Evolutionary conservation across 768 basidiomycete genomes (phyloP), one percentile per base, ranked within the genome.

Genomic region (Termitomyces bulborhizus): DNA sequence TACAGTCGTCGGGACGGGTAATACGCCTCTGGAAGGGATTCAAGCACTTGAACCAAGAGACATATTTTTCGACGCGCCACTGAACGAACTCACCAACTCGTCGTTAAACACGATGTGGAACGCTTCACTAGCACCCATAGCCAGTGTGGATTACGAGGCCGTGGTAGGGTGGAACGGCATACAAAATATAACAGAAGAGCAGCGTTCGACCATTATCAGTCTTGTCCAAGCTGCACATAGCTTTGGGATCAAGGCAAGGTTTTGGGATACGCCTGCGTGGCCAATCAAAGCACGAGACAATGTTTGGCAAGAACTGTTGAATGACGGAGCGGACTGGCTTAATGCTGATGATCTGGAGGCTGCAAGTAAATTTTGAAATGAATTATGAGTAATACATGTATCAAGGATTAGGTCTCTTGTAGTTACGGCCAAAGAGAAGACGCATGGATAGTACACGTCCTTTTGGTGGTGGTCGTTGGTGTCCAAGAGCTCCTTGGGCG

Each of bases 221-320:
- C 69, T 77, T 32, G 70, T 81, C n/a, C 61, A 61, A 16, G 70
- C 74, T 57, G 79, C 80, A 1, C 76, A 81, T 51, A 62, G 59
- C 16, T 56, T 69, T 26, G 76, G 78, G 7, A 75, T 81, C 49
- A 67, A 65, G 53, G 75, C 80, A 4, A 67, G 80, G 44, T 81
- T 81, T 57, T 81, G 78, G 78, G 76, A 78, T 58, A 79, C 77
- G 1, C 80, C 79, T 1, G 76, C 68, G 7, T 79, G 73, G 72
- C 80, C 79, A 0, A 71, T 78, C 31, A 51, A 58, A 46, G 78
- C 77, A 2, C 64, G 74, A 24, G 62, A 75, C 53, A 71, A 67
- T 46, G 64, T 81, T 5, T 82, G 80, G 80, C 63, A 63, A 56
- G 68, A 68, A 43, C 57, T 81, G 50, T 48, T 75, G 58, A 63